Conservation (phyloP, 495 filamentous ascomycete species). For the Lophiotrema nucula region DNA sequence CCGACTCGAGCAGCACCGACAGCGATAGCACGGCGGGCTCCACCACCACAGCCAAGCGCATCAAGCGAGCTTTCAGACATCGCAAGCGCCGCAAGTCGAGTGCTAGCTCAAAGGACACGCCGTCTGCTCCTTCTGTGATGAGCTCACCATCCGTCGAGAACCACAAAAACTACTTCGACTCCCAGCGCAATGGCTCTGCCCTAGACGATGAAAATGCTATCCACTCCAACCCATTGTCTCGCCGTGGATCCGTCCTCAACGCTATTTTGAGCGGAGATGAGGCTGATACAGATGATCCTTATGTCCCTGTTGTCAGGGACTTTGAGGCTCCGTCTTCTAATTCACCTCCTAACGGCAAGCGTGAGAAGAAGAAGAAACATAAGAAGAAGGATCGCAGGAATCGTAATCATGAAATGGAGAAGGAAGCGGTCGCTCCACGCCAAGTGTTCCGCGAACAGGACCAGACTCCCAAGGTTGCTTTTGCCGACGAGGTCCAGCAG, state of each 20-base stretch:
- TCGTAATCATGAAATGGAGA: constrained; percentile 12
- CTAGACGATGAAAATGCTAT: constrained; percentile 9
- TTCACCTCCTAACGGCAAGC: constrained; percentile 19
- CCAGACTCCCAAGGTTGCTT: constrained; percentile 35
- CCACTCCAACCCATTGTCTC: constrained; percentile 14
- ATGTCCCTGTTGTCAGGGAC: constrained; percentile 41
- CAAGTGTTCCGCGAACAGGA: neutral
- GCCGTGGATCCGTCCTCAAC: constrained; percentile 34
- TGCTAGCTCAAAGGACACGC: constrained; percentile 63
- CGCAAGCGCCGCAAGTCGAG: constrained; percentile 73
- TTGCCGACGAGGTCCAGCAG: constrained; percentile 36
- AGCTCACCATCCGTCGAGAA: constrained; percentile 44
- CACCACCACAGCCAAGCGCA: constrained; percentile 69
- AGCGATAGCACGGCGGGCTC: constrained; percentile 67
- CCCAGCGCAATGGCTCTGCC: constrained; percentile 10
- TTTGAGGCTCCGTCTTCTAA: constrained; percentile 41
- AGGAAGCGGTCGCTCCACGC: constrained; percentile 7
- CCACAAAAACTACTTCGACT: constrained; percentile 24
- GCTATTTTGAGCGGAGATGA: constrained; percentile 50
- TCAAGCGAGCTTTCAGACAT: constrained; percentile 65
- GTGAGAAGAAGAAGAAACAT: constrained; percentile 33
- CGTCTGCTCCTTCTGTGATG: constrained; percentile 43
- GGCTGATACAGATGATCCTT: constrained; percentile 46
- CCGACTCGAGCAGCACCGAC: constrained; percentile 60
- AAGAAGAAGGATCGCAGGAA: constrained; percentile 46